These are phyloP conservation scores for Yarrowia sp. DNA, from an alignment of 805 yeast genomes.

Conservation along the genomic window DNA sequence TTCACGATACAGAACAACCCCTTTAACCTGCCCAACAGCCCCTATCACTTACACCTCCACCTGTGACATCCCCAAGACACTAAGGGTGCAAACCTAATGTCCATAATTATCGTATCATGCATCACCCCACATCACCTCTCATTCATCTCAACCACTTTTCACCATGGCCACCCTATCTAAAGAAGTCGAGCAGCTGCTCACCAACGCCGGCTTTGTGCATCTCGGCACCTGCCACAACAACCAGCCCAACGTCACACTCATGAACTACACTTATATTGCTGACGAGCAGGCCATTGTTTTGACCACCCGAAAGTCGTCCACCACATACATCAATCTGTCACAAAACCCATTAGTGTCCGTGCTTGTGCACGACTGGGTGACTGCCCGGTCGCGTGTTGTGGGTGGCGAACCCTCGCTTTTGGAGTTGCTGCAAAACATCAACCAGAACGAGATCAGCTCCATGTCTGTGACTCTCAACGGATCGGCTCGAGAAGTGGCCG, in stretches of 20 bases:
- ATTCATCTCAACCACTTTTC: neutral
- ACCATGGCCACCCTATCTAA: constrained; percentile 10
- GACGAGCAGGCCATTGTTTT: constrained; percentile 56
- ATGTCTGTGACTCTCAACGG: constrained; percentile 83
- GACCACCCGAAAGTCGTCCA: constrained; percentile 68
- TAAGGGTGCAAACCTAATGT: neutral
- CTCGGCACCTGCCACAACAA: constrained; percentile 75
- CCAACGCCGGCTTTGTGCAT: constrained; percentile 50
- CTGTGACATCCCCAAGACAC: neutral
- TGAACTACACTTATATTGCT: constrained; percentile 77
- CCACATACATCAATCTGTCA: constrained; percentile 67
- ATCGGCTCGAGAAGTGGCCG: constrained; percentile 54
- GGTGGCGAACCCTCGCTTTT: constrained; percentile 46
- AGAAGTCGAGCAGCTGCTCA: constrained; percentile 10
- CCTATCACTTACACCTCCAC: neutral
- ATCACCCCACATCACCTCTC: neutral
- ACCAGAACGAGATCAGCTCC: constrained; percentile 74
- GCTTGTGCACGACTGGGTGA: constrained; percentile 87
- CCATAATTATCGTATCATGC: constrained; percentile 1
- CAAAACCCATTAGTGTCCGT: constrained; percentile 76
- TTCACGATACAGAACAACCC: no score
- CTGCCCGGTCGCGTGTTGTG: constrained; percentile 48
- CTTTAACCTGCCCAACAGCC: no score
- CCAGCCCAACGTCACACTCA: constrained; percentile 81
- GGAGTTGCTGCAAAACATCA: constrained; percentile 68